These are phyloP conservation scores for Penicillium atrosanguineum DNA, from an alignment of 495 filamentous ascomycete genomes.

Conservation along the genomic window DNA sequence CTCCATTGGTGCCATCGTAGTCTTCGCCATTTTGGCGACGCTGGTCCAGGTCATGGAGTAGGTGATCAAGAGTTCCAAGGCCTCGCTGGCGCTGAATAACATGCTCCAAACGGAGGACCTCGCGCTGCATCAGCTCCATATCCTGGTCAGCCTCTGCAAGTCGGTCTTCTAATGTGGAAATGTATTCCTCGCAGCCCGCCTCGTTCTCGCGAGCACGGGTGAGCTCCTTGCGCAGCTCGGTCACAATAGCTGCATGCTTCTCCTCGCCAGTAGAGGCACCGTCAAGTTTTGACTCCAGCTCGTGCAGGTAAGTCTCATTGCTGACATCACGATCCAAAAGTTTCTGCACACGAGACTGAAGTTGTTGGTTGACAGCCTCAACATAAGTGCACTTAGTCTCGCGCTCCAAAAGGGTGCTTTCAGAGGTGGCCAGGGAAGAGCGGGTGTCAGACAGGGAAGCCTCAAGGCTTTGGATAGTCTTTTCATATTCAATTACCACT, in stretches of 20 bases:
- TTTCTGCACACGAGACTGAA: constrained; percentile 85
- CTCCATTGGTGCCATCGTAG: constrained; percentile 27
- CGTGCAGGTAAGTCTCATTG: constrained; percentile 88
- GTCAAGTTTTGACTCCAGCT: constrained; percentile 85
- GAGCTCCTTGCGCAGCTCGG: constrained; percentile 89
- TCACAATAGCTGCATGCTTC: constrained; percentile 78
- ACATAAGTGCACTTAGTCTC: constrained; percentile 89
- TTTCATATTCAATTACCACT: constrained; percentile 96
- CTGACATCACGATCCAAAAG: constrained; percentile 82
- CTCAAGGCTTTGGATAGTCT: constrained; percentile 94
- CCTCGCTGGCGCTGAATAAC: constrained; percentile 94
- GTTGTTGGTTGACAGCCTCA: constrained; percentile 86
- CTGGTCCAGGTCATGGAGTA: constrained; percentile 86
- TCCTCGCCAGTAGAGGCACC: constrained; percentile 90
- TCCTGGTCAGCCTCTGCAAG: constrained; percentile 96
- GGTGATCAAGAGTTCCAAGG: constrained; percentile 87
- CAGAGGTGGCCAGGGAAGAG: constrained; percentile 74
- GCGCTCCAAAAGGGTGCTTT: constrained; percentile 84
- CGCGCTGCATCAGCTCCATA: constrained; percentile 91
- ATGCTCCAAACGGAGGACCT: constrained; percentile 90
- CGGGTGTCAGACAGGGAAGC: constrained; percentile 88
- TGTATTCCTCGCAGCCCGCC: constrained; percentile 87
- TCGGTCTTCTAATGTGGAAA: constrained; percentile 93
- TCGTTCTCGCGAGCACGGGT: constrained; percentile 88
- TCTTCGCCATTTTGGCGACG: constrained; percentile 59